Evolutionary conservation across 2,329 filamentous ascomycete species (phyloP), one percentile per base, ranked within the genome.

Genomic region (Fusarium scirpi): DNA sequence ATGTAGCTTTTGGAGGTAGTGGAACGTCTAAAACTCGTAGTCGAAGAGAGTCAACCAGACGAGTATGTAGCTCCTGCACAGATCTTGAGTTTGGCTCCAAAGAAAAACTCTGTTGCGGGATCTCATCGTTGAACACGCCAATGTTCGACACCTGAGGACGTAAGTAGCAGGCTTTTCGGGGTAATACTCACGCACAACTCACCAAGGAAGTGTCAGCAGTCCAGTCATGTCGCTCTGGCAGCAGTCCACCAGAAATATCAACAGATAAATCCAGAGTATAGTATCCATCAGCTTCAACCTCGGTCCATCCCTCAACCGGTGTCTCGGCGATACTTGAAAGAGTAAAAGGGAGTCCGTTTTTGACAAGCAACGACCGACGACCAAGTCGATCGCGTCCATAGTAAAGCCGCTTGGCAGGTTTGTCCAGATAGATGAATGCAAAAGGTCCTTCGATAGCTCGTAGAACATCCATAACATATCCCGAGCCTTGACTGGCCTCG

Each of bases 351-450:
- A 75, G 69, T n/a, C 81, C 78, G n/a, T 79, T 75, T 58, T 86
- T 86, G 20, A 86, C 81, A 45, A 98, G 84, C 38, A 99, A 83
- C 16, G 96, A 98, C 51, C 96, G 88, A 61, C 96, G 87, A 11
- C 96, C 96, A 5, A 99, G 85, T 62, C 92, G 92, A 79, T 99
- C 96, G 70, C 96, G 88, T 9, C 92, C 94, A 78, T 92, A 98
- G 80, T 91, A 97, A 16, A 98, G 70, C 44, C 86, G 86, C 12
- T 82, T 83, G 56, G 86, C 83, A 12, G 78, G 75, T 18, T 84
- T 85, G 81, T 98, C 92, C 75, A 91, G 92, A 79, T 91, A 98
- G 8, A 95, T 87, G 79, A 98, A 96, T 3, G 95, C 93, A 82
- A 96, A 98, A 0, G 96, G 95, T 0, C 96, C 96, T 62, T 90